Evolutionary conservation across 1,284 basidiomycete genomes (phyloP).

Genomic region (Marasmius oreades): DNA sequence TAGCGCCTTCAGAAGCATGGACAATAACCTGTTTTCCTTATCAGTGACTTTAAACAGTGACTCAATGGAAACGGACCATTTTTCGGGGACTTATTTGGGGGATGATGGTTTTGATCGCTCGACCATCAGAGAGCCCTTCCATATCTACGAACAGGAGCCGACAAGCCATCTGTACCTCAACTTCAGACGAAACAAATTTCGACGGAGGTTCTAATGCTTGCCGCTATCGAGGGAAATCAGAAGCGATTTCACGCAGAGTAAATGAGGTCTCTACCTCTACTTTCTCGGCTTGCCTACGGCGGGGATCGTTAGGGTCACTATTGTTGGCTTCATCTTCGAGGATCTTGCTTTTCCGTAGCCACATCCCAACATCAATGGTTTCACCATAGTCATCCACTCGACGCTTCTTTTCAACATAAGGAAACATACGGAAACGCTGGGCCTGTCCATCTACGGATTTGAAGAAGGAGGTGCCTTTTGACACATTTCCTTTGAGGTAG

Average conservation of each 20-base stretch:
- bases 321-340: conserved; percentile 86
- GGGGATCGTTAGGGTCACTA: conserved; percentile 76
- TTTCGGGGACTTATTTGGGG: conserved; percentile 96
- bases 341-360: conserved; percentile 85
- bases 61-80: conserved; percentile 53
- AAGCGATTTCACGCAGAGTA: neutral
- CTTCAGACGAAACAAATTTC: conserved; percentile 79
- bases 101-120: conserved; percentile 95
- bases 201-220: conserved; percentile 78
- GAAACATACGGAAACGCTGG: conserved; percentile 94
- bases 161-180: conserved; percentile 80
- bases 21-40: conserved; percentile 71
- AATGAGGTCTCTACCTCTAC: conserved; percentile 55
- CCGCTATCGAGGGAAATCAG: neutral
- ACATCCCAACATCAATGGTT: conserved; percentile 90
- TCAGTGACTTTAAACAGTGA: conserved; percentile 6
- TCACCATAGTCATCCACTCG: conserved; percentile 96
- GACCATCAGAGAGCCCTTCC: conserved; percentile 94
- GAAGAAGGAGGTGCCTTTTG: conserved; percentile 80
- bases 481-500: conserved; percentile 92
- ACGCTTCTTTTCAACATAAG: conserved; percentile 90
- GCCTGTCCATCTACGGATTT: conserved; percentile 65
- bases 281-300: conserved; percentile 72
- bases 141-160: conserved; percentile 90
- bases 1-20: conserved; percentile 66